A percentile compares a stretch with the other conserved stretches of the same genome.
These are phyloP conservation scores for Podospora conica DNA, from an alignment of 495 filamentous ascomycete species.

Conservation along the genomic window DNA sequence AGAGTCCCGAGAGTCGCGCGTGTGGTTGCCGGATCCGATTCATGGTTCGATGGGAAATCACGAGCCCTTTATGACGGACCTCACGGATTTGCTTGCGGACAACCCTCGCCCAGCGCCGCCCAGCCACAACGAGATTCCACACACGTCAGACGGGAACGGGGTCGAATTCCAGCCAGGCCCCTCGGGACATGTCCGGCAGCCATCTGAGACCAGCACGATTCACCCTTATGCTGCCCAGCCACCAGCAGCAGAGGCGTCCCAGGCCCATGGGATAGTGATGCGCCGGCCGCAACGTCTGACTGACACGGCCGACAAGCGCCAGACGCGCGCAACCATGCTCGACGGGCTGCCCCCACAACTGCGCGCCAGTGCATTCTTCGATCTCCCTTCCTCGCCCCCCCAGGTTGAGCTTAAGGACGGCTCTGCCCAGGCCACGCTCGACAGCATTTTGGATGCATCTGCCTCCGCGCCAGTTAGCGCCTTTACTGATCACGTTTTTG, in stretches of 20 bases:
- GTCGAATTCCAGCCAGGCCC: constrained; percentile 5
- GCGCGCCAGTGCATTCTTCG: constrained; percentile 85
- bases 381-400: constrained; percentile 53
- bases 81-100: constrained; percentile 2
- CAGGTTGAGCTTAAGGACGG: constrained; percentile 63
- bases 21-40: constrained; percentile 45
- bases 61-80: constrained; percentile 22
- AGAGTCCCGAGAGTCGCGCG: constrained; percentile 27
- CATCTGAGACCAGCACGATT: constrained; percentile 27
- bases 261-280: constrained; percentile 12
- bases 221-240: constrained; percentile 19
- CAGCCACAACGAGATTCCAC: constrained; percentile 5
- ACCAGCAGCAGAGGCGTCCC: constrained; percentile 19
- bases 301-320: constrained; percentile 29
- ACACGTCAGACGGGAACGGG: constrained; percentile 8
- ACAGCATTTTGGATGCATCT: constrained; percentile 93
- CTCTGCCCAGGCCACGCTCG: constrained; percentile 82
- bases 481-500: constrained; percentile 88
- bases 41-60: constrained; percentile 18
- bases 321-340: constrained; percentile 37
- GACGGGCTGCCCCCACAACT: constrained; percentile 74
- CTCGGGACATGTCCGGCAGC: constrained; percentile 20
- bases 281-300: constrained; percentile 25
- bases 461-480: constrained; percentile 86
- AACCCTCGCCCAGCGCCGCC: constrained; percentile 6